A percentile compares a stretch with the other conserved stretches of the same genome.
These are phyloP conservation scores for Lasiodiplodia citricola DNA, from an alignment of 2,329 filamentous ascomycete species.

Conservation along the genomic window DNA sequence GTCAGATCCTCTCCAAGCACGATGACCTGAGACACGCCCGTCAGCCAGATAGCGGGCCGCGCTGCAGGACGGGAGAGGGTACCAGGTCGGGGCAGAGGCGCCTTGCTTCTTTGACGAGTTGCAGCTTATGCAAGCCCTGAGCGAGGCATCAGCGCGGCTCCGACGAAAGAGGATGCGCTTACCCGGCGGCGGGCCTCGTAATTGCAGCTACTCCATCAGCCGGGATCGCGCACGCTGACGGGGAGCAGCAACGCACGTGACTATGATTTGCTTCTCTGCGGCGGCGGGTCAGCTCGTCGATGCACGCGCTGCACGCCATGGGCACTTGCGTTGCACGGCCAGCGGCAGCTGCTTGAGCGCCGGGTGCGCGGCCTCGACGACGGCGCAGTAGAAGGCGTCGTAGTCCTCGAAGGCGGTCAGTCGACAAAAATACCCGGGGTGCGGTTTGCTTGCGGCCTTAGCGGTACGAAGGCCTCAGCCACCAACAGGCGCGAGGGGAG, in stretches of 20 bases:
- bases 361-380: conserved; percentile 82
- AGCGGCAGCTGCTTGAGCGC: conserved; percentile 74
- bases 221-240: conserved; percentile 6
- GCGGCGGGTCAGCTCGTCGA: neutral
- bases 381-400: conserved; percentile 94
- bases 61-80: conserved; percentile 4
- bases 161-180: conserved; percentile 28
- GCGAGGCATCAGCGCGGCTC: conserved; percentile 32
- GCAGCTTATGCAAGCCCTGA: conserved; percentile 74
- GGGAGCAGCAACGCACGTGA: conserved; percentile 37
- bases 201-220: conserved; percentile 58
- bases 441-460: conserved; percentile 12
- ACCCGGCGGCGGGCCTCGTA: conserved; percentile 79
- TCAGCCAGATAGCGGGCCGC: conserved; percentile 19
- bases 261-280: conserved; percentile 77
- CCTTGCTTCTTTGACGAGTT: conserved; percentile 82
- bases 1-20: conserved; percentile 75
- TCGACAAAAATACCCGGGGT: conserved; percentile 1
- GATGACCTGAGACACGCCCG: conserved; percentile 57
- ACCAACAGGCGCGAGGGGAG: conserved; percentile 15
- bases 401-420: conserved; percentile 50
- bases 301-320: neutral
- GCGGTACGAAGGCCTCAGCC: conserved; percentile 17
- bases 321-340: conserved; percentile 68
- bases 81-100: conserved; percentile 76